A percentile compares a stretch with the other conserved stretches of the same genome.
Conservation (phyloP, 768 basidiomycete genomes). For the Gymnopilus junonius region DNA sequence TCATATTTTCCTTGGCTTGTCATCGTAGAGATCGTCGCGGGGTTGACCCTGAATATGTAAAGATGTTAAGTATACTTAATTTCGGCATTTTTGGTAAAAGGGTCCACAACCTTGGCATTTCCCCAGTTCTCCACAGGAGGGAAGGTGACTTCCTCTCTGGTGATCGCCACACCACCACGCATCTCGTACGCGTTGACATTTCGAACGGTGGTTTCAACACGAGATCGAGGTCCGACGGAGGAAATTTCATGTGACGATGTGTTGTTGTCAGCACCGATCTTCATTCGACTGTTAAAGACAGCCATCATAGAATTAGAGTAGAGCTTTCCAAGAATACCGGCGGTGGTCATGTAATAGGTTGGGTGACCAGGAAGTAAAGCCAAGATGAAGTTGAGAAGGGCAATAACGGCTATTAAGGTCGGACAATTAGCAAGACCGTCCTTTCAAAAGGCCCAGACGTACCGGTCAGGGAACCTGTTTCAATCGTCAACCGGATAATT, state of each 20-base stretch:
- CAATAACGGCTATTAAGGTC: slow-evolving; percentile 5
- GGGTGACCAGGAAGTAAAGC: slow-evolving; percentile 12
- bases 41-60: background rate
- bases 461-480: slow-evolving; percentile 14
- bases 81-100: background rate
- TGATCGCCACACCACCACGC: slow-evolving; percentile 6
- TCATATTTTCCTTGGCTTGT: slow-evolving; percentile 2
- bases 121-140: slow-evolving; percentile 2
- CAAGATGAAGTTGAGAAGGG: slow-evolving; percentile 7
- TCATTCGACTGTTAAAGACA: slow-evolving; percentile 16
- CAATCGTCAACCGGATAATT: slow-evolving; percentile 14
- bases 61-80: background rate
- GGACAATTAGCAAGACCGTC: background rate
- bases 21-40: background rate
- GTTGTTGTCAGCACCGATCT: background rate
- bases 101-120: background rate
- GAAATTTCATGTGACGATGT: background rate
- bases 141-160: slow-evolving; percentile 10
- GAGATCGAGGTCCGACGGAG: background rate
- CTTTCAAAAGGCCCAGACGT: background rate
- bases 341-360: slow-evolving; percentile 13
- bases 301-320: slow-evolving; percentile 17
- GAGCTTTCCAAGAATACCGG: slow-evolving; percentile 11
- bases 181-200: slow-evolving; percentile 3
- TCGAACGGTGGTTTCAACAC: background rate